These are phyloP conservation scores for Micractinium conductrix DNA, from an alignment of 139 green algal species.

Conservation along the genomic window DNA sequence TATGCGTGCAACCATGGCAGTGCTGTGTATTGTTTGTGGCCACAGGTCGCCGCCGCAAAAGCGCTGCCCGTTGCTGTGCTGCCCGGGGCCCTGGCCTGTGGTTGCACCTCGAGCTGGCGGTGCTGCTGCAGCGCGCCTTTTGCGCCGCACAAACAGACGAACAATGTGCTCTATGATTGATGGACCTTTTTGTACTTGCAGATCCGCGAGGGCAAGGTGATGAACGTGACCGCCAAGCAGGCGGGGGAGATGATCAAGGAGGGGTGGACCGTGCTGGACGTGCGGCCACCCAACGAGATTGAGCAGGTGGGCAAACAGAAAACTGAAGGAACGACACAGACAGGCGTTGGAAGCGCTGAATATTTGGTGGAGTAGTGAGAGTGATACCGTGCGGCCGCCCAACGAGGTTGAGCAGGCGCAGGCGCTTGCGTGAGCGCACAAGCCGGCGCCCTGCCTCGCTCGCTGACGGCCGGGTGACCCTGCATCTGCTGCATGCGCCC, in stretches of 20 bases:
- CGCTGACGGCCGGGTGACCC: too few species aligned
- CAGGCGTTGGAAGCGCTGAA: too few species aligned
- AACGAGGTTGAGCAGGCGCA: not conserved
- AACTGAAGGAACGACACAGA: too few species aligned
- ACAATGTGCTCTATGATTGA: not conserved
- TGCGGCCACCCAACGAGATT: conserved; percentile 77
- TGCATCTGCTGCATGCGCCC: too few species aligned
- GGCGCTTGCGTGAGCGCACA: too few species aligned
- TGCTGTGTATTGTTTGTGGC: not conserved
- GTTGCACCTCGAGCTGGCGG: too few species aligned
- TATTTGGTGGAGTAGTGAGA: too few species aligned
- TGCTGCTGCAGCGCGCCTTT: not conserved
- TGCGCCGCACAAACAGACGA: not conserved
- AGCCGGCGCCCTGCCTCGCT: too few species aligned
- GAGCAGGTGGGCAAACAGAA: conserved; percentile 60
- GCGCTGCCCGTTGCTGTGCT: too few species aligned
- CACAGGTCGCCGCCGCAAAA: not conserved
- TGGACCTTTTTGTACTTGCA: not conserved
- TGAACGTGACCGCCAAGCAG: conserved; percentile 60
- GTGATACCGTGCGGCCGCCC: too few species aligned
- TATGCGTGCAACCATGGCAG: not conserved
- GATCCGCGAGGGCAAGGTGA: not conserved
- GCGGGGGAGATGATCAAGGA: conserved; percentile 66
- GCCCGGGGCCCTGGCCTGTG: not conserved
- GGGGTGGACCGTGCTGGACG: conserved; percentile 89